Evolutionary conservation across 129 eudicot genomes (phyloP), one percentile per base, ranked within the genome.

Genomic region (Silybum marianum): DNA sequence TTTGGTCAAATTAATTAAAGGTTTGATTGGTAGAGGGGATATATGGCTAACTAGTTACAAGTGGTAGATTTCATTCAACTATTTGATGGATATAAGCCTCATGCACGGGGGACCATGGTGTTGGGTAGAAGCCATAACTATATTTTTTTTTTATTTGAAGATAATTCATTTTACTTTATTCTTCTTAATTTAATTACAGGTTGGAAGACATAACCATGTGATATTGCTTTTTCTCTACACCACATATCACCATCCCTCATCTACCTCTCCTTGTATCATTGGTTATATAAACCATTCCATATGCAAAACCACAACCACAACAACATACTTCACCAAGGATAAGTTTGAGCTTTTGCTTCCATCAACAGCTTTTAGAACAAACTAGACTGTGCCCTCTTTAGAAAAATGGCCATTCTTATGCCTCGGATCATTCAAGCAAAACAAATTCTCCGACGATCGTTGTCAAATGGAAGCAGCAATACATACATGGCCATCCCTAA

Each of bases 391-490:
- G 54, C 14, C 40, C 40, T 51, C 69, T 1, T 75, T 30, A 12
- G 12, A 21, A 34, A 32, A 48, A 80, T 80, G 84, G 72, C 77
- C 21, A 72, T 80, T 13, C 72, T 9, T 51, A 48, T 80, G 78
- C 84, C 71, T 79, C 76, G 54, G n/a, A 79, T 79, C 76, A 79
- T 69, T 22, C 76, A 79, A 7, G 82, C 76, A 11, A 79, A 69
- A 34, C 30, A 84, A 54, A 67, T 46, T 12, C 80, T 84, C 36
- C 40, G 34, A 60, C 65, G 68, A 51, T 69, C 46, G 1, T 22
- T 51, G 21, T 51, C 62, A 51, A 14, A 51, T 51, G 62, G 62
- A 23, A 7, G 25, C 76, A 66, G 22, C 60, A 18, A 51, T 51
- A 18, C 22, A 7, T 23, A 14, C 42, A 13, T 9, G 23, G 48